phyloP scores from a whole-genome alignment of 352 stramenopile species.

The Pythium periplocum region DNA sequence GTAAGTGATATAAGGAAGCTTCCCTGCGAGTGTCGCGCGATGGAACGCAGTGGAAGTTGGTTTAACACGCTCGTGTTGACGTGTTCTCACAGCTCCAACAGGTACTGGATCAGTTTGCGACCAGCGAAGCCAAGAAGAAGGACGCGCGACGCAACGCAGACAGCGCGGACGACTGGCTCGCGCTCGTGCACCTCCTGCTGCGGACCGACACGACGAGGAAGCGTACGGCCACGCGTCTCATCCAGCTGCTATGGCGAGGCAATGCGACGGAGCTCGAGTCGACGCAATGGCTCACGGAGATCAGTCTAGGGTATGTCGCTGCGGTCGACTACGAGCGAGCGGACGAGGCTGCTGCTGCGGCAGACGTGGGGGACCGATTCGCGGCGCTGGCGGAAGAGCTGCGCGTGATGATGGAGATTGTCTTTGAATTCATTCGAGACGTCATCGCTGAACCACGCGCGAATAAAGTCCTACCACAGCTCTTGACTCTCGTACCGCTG shows the following conservation, averaged over 20 bases:
- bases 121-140: constrained; percentile 39
- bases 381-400: constrained; percentile 39
- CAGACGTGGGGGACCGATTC: constrained; percentile 9
- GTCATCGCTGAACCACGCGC: constrained; percentile 23
- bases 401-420: constrained; percentile 39
- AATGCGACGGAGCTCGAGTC: constrained; percentile 57
- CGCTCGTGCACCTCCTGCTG: constrained; percentile 55
- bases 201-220: constrained; percentile 47
- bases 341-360: background rate
- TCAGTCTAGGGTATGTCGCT: constrained; percentile 58
- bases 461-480: constrained; percentile 43
- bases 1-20: constrained; percentile 16
- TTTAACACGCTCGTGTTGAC: no score
- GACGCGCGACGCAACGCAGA: constrained; percentile 25
- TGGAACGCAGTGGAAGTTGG: no score
- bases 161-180: constrained; percentile 38
- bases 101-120: constrained; percentile 51
- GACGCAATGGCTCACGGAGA: constrained; percentile 74
- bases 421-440: constrained; percentile 50
- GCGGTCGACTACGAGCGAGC: constrained; percentile 24
- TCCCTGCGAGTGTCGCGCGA: background rate
- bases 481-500: constrained; percentile 56
- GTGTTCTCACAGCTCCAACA: constrained; percentile 35
- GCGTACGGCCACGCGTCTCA: constrained; percentile 46
- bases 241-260: constrained; percentile 46